Evolutionary conservation across 805 yeast species (phyloP), one percentile per base, ranked within the genome.

Genomic region (Saccharomycopsis schoenii): DNA sequence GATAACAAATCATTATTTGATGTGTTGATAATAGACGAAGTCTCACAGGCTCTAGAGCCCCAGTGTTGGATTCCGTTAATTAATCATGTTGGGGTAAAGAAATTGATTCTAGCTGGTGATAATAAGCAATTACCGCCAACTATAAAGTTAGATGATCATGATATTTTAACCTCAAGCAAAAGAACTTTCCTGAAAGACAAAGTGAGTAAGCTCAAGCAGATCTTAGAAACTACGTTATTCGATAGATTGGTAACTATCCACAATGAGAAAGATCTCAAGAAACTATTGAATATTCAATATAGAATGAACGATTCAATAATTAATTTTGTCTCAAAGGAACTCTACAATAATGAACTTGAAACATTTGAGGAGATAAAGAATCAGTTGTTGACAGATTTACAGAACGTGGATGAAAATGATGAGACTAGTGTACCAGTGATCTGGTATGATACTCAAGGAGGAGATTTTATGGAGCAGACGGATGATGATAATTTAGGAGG

Each of bases 401-500:
- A 80, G 0, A 72, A 73, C 4, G 80, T 78, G 1, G 74, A 74
- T 5, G 70, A 70, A 2, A 78, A 76, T 55, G 91, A 85, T 29
- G 84, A 81, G 10, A 82, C 93, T 0, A 70, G 70, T 0, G 74
- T 76, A 0, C 82, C 85, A 1, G 69, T 86, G 0, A 74, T 90
- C 1, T 92, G 97, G 97, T 85, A 86, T 65, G 98, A 94, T 68
- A 94, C 98, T 0, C 94, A 90, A 73, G 97, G 97, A 17, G 96
- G 90, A 8, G 88, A 85, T 42, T 91, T 78, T 67, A 83, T 82
- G 0, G 97, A 92, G 68, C 74, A 76, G 61, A 76, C 78, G 17
- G 73, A 72, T 41, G 68, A 68, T 41, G 50, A 56, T 15, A 54
- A 56, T 11, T 62, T 64, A 19, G 65, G 64, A 17, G 64, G 61